These are phyloP conservation scores for Triticum urartu DNA, from an alignment of 176 grass and related monocot genomes.

Conservation along the genomic window DNA sequence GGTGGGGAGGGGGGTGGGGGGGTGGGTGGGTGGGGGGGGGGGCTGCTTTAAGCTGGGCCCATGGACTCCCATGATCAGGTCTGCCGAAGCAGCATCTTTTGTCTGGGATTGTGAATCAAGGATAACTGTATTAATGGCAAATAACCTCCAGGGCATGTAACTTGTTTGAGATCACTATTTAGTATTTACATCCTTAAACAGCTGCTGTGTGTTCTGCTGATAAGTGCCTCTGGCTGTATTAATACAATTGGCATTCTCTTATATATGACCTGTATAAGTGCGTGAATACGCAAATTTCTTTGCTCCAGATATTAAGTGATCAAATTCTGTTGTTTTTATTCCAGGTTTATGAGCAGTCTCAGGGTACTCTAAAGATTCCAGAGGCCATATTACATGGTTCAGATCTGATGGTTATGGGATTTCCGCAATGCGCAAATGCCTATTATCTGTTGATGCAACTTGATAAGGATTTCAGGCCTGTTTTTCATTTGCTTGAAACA, in stretches of 20 bases:
- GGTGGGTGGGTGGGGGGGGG: no score
- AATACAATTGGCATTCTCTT: not conserved
- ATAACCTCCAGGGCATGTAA: not conserved
- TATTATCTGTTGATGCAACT: slow-evolving; percentile 97
- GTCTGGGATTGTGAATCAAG: not conserved
- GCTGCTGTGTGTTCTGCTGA: not conserved
- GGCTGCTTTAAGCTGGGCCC: not conserved
- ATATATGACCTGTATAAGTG: not conserved
- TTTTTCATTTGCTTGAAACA: slow-evolving; percentile 84
- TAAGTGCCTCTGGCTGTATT: slow-evolving; percentile 14
- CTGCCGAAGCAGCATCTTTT: not conserved
- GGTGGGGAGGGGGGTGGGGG: no score
- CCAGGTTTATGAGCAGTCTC: slow-evolving; percentile 79
- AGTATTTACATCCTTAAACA: not conserved
- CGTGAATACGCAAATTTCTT: not conserved
- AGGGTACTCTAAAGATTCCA: slow-evolving; percentile 67
- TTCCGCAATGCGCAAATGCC: slow-evolving; percentile 85
- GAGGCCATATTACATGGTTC: slow-evolving; percentile 66
- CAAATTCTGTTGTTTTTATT: slow-evolving; percentile 35
- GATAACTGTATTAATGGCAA: not conserved
- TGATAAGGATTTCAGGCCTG: slow-evolving; percentile 83
- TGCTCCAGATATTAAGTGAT: slow-evolving; percentile 9
- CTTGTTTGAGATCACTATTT: slow-evolving; percentile 3
- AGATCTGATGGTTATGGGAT: slow-evolving; percentile 74
- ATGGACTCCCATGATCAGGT: not conserved